Evolutionary conservation across 805 yeast genomes (phyloP), one percentile per base, ranked within the genome.

Genomic region (Wickerhamomyces rabaulensis): DNA sequence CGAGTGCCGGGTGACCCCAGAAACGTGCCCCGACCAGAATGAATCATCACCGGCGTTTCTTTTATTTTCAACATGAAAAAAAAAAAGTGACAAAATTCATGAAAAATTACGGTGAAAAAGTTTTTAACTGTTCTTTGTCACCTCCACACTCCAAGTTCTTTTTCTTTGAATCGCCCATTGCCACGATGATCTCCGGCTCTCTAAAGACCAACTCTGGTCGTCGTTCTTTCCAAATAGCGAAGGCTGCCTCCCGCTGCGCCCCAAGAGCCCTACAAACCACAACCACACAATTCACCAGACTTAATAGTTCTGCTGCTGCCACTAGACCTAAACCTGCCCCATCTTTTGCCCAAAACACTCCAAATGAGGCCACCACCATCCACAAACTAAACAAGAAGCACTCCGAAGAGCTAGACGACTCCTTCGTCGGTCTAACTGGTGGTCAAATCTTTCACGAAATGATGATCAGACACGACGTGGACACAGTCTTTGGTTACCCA

Each of bases 391-490:
- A 46, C 27, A 40, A 41, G 20, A 40, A 39, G 12, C 37, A 44
- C 4, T 8, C 33, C 1, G 22, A 20, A 13, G 60, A 57, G 47
- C 78, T 84, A 84, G 95, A 87, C 60, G 91, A 85, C 60, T 86
- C 96, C 6, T 82, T 92, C 60, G 90, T 94, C 46, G 99, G 99
- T 16, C 77, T 90, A 58, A 84, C 96, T n/a, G 99, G 99, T 53
- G 99, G 99, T 57, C 94, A 94, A 70, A 91, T 94, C 52, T 94
- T 94, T 74, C 97, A 92, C 67, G 98, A 92, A 69, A 94, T 94
- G 98, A 94, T 94, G 98, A 75, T 82, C 52, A 81, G 97, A 66
- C 97, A 94, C 66, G 79, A 87, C 45, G 99, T 94, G 48, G 97
- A 94, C 67, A 89, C 97, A 49, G 80, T 94, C 41, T 94, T 92